Conservation (phyloP, 441 rosid genomes). For the Erodium trifolium region DNA sequence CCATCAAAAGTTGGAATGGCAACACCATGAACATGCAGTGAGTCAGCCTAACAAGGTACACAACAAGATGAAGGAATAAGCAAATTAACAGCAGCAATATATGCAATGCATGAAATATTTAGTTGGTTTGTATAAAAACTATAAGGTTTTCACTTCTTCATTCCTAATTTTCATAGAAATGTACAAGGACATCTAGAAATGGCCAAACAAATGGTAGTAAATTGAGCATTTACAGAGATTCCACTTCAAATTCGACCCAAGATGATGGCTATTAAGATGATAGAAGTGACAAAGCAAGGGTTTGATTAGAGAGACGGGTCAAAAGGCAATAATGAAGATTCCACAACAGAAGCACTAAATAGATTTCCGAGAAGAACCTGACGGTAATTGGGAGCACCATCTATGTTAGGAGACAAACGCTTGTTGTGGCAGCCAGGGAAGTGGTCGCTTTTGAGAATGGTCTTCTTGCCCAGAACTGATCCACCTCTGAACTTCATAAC, state of each 20-base stretch:
- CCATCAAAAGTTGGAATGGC: conserved; percentile 89
- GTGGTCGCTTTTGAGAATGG: conserved; percentile 96
- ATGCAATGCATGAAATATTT: neutral
- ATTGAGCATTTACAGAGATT: neutral
- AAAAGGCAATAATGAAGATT: too few species aligned
- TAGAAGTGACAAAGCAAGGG: neutral
- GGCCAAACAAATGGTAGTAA: neutral
- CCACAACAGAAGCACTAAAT: too few species aligned
- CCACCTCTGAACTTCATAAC: conserved; percentile 94
- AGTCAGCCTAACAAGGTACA: conserved; percentile 49
- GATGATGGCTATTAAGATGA: neutral
- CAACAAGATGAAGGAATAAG: conserved; percentile 14
- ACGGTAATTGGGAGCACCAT: conserved; percentile 98
- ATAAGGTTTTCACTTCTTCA: neutral
- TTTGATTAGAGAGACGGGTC: neutral
- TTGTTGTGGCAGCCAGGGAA: conserved; percentile 97
- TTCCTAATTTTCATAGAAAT: neutral
- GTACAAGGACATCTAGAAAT: neutral
- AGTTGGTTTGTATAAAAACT: neutral
- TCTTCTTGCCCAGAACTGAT: conserved; percentile 90
- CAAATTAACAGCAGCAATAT: neutral
- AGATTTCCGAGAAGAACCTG: conserved; percentile 42
- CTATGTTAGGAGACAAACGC: conserved; percentile 84
- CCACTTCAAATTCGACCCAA: neutral
- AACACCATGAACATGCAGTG: conserved; percentile 81